Conservation (phyloP, 2,329 filamentous ascomycete genomes). For the Escovopsis weberi region DNA sequence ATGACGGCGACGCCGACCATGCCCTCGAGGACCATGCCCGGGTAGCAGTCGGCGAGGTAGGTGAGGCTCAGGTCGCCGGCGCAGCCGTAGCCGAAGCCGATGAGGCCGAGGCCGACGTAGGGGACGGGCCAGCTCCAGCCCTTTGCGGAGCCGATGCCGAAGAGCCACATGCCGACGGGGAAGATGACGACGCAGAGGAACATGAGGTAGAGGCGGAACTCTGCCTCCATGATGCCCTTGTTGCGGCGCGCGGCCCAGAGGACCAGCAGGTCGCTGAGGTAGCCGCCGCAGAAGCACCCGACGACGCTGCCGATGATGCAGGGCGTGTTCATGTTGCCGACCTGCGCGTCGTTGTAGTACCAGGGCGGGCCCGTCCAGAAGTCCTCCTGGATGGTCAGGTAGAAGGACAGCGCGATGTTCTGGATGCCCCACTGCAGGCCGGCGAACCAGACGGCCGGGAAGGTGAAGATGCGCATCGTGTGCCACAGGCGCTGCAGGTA, state of each 20-base stretch:
- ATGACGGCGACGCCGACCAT: slow-evolving; percentile 44
- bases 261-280: slow-evolving; percentile 40
- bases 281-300: slow-evolving; percentile 43
- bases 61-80: slow-evolving; percentile 41
- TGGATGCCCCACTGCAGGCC: slow-evolving; percentile 45
- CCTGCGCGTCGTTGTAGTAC: slow-evolving; percentile 37
- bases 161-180: slow-evolving; percentile 36
- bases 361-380: slow-evolving; percentile 38
- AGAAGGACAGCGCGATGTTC: slow-evolving; percentile 45
- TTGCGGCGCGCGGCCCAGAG: slow-evolving; percentile 39
- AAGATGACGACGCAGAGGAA: slow-evolving; percentile 34
- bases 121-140: slow-evolving; percentile 38
- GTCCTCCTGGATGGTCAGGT: slow-evolving; percentile 42
- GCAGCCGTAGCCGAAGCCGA: slow-evolving; percentile 45
- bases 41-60: slow-evolving; percentile 40
- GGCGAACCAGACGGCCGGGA: slow-evolving; percentile 42
- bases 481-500: slow-evolving; percentile 38
- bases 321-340: slow-evolving; percentile 44
- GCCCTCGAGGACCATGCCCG: slow-evolving; percentile 41
- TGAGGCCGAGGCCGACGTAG: slow-evolving; percentile 41
- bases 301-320: slow-evolving; percentile 38
- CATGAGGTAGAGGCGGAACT: slow-evolving; percentile 38
- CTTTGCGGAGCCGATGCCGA: slow-evolving; percentile 35
- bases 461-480: slow-evolving; percentile 40
- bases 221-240: slow-evolving; percentile 38